These are phyloP conservation scores for Adansonia grandidieri DNA, from an alignment of 441 rosid genomes.

Conservation along the genomic window DNA sequence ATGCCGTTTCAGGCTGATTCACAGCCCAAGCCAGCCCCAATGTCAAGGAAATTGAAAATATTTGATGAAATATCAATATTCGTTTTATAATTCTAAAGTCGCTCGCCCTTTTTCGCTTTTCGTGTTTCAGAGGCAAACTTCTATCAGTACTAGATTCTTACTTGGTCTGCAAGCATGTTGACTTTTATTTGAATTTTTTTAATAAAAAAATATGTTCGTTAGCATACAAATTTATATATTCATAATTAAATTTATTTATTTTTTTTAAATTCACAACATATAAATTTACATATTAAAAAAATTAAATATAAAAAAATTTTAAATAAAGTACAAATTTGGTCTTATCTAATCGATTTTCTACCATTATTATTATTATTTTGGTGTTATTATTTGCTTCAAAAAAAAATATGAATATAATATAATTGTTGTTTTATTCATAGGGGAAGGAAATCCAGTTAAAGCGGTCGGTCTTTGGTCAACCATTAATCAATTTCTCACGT, in stretches of 20 bases:
- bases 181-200: not conserved
- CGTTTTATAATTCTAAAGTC: not conserved
- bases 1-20: not conserved
- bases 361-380: not conserved
- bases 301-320: too few species aligned
- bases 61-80: not conserved
- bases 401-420: too few species aligned
- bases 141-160: not conserved
- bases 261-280: too few species aligned
- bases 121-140: not conserved
- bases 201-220: too few species aligned
- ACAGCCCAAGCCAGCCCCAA: not conserved
- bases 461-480: not conserved
- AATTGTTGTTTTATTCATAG: too few species aligned
- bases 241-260: too few species aligned
- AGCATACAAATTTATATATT: too few species aligned
- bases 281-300: too few species aligned
- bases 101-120: not conserved
- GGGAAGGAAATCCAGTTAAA: not conserved
- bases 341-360: too few species aligned
- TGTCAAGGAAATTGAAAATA: not conserved
- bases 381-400: too few species aligned
- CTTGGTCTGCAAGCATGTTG: conserved; percentile 1
- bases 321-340: too few species aligned
- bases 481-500: not conserved